These are phyloP conservation scores for Asclepias syriaca DNA, from an alignment of 257 asterid genomes.

Conservation along the genomic window DNA sequence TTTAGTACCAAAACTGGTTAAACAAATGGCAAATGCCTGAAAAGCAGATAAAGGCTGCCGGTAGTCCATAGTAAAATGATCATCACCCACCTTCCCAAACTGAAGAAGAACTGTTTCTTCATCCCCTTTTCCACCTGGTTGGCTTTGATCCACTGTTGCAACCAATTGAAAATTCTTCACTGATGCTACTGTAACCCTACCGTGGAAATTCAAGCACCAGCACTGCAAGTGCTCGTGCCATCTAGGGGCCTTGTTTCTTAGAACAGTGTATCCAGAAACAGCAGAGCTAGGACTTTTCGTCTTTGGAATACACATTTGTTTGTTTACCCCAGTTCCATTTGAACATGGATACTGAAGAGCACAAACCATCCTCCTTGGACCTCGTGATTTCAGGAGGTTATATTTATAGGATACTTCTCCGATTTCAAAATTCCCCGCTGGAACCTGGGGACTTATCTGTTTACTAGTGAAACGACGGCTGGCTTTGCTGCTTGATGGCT, in stretches of 20 bases:
- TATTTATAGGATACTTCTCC: conserved; percentile 81
- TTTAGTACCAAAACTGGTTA: conserved; percentile 89
- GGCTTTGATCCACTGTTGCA: conserved; percentile 71
- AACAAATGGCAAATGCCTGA: conserved; percentile 91
- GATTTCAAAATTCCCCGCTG: conserved; percentile 75
- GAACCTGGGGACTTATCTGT: conserved; percentile 89
- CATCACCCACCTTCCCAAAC: conserved; percentile 82
- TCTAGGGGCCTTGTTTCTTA: conserved; percentile 85
- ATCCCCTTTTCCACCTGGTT: conserved; percentile 69
- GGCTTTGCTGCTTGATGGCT: conserved; percentile 65
- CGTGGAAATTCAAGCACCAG: conserved; percentile 97
- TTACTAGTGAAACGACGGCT: conserved; percentile 78
- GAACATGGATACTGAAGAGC: conserved; percentile 45
- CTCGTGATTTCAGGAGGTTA: conserved; percentile 87
- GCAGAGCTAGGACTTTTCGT: conserved; percentile 22
- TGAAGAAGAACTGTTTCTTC: conserved; percentile 85
- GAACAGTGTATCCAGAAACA: conserved; percentile 31
- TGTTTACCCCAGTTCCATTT: conserved; percentile 23
- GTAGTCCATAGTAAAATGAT: conserved; percentile 80
- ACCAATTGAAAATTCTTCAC: conserved; percentile 89
- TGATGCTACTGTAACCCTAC: conserved; percentile 89
- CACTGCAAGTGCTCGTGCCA: conserved; percentile 96
- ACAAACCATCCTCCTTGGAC: conserved; percentile 88
- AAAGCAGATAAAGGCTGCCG: conserved; percentile 89
- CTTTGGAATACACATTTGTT: conserved; percentile 24